Evolutionary conservation across 768 basidiomycete species (phyloP).

Genomic region (Russula emetica): DNA sequence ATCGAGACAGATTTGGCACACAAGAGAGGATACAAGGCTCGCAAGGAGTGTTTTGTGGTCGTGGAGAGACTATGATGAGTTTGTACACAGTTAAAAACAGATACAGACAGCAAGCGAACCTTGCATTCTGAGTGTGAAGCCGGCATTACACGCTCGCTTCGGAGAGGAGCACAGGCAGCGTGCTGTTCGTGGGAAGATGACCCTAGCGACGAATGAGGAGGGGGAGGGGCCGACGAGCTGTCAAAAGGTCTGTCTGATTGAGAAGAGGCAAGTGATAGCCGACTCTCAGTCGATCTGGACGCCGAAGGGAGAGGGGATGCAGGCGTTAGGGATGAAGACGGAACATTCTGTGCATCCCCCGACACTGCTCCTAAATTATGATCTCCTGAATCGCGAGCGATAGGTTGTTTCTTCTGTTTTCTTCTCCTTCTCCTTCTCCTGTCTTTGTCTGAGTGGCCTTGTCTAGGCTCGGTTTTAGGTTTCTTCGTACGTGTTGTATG

Average conservation of each 20-base stretch:
- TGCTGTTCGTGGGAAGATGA: background rate
- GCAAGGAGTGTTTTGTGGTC: constrained; percentile 50
- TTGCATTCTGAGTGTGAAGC: background rate
- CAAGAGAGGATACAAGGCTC: constrained; percentile 57
- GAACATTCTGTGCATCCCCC: background rate
- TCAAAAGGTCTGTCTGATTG: background rate
- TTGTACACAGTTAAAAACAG: background rate
- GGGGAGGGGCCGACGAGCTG: background rate
- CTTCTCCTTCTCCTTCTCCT: constrained; percentile 32
- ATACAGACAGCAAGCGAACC: constrained; percentile 12
- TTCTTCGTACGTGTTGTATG: constrained; percentile 2
- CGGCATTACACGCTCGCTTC: background rate
- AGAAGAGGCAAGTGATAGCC: background rate
- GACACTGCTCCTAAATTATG: background rate
- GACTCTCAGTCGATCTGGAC: background rate
- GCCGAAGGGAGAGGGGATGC: background rate
- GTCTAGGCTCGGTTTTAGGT: background rate
- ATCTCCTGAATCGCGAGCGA: constrained; percentile 20
- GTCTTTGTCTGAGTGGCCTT: constrained; percentile 24
- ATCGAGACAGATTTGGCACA: constrained; percentile 77
- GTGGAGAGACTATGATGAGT: constrained; percentile 21
- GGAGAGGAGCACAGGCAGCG: background rate
- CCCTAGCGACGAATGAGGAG: background rate
- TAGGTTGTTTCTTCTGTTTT: constrained; percentile 32
- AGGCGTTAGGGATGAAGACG: background rate